Conservation (phyloP, 306 rosid species). For the Erythrophleum fordii region DNA sequence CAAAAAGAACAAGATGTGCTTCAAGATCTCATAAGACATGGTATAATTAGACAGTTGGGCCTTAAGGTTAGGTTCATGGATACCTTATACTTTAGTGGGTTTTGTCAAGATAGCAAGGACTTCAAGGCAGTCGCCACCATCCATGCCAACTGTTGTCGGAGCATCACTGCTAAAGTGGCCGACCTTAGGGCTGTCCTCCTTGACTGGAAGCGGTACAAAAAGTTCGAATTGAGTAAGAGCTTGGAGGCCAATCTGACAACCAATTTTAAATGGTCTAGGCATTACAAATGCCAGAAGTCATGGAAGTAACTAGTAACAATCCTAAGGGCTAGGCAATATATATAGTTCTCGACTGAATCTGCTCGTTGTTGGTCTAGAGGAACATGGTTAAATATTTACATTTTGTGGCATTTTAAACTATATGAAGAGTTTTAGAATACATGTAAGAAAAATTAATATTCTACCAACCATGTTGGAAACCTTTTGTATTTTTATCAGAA, state of each 20-base stretch:
- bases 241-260: slow-evolving; percentile 14
- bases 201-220: slow-evolving; percentile 77
- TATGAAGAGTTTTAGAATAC: too few species aligned
- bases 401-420: too few species aligned
- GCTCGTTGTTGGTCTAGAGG: not conserved
- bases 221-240: slow-evolving; percentile 7
- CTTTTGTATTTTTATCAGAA: too few species aligned
- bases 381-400: not conserved
- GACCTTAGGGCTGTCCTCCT: slow-evolving; percentile 53
- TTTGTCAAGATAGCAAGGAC: slow-evolving; percentile 77
- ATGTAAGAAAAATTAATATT: too few species aligned
- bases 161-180: slow-evolving; percentile 59
- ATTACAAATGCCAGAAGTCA: slow-evolving; percentile 53
- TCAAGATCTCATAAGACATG: slow-evolving; percentile 8
- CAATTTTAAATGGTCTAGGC: slow-evolving; percentile 50
- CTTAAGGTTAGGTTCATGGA: slow-evolving; percentile 72
- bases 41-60: slow-evolving; percentile 46
- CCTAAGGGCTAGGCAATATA: not conserved
- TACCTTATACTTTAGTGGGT: slow-evolving; percentile 80
- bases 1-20: slow-evolving; percentile 84
- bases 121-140: slow-evolving; percentile 58
- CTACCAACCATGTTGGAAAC: too few species aligned
- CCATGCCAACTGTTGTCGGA: slow-evolving; percentile 85
- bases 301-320: slow-evolving; percentile 38
- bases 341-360: not conserved